Evolutionary conservation across 495 filamentous ascomycete genomes (phyloP).

Genomic region (Xylona heveae): DNA sequence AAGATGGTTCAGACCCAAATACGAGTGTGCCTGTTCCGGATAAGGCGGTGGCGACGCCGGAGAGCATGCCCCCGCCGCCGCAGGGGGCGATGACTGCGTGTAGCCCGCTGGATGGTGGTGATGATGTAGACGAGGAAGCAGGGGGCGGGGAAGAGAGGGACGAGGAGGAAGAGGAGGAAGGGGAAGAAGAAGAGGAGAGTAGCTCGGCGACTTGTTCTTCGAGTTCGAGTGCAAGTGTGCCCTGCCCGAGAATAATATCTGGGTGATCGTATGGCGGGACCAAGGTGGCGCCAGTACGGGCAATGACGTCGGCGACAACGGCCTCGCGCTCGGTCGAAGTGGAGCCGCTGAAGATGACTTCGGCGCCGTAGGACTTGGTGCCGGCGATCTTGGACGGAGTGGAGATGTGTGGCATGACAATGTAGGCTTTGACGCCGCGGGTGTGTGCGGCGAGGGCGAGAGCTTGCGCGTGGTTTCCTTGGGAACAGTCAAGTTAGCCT

Average conservation of each 20-base stretch:
- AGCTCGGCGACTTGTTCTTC: slow-evolving; percentile 41
- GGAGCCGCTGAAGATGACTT: slow-evolving; percentile 63
- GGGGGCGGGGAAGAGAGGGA: too few relatives aligned
- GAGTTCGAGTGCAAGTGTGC: slow-evolving; percentile 71
- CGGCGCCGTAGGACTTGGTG: slow-evolving; percentile 50
- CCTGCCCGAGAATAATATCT: slow-evolving; percentile 79
- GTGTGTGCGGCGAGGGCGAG: slow-evolving; percentile 66
- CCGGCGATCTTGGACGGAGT: slow-evolving; percentile 72
- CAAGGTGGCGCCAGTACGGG: slow-evolving; percentile 47
- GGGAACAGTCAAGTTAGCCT: slow-evolving; percentile 1
- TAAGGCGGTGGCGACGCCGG: slow-evolving; percentile 60
- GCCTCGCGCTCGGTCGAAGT: slow-evolving; percentile 68
- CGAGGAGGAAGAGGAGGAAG: too few relatives aligned
- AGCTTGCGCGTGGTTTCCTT: slow-evolving; percentile 92
- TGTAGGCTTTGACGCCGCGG: slow-evolving; percentile 43
- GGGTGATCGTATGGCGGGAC: slow-evolving; percentile 85
- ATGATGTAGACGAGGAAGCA: too few relatives aligned
- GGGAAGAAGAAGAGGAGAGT: slow-evolving; percentile 10
- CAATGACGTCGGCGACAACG: slow-evolving; percentile 40
- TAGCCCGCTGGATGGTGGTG: too few relatives aligned
- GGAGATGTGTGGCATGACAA: slow-evolving; percentile 79
- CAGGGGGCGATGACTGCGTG: slow-evolving; percentile 72
- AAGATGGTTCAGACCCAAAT: slow-evolving; percentile 81
- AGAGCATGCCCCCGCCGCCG: slow-evolving; percentile 77
- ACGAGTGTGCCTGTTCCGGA: slow-evolving; percentile 41